These are phyloP conservation scores for Arthroderma sp. DNA, from an alignment of 2,329 filamentous ascomycete species.

Conservation along the genomic window DNA sequence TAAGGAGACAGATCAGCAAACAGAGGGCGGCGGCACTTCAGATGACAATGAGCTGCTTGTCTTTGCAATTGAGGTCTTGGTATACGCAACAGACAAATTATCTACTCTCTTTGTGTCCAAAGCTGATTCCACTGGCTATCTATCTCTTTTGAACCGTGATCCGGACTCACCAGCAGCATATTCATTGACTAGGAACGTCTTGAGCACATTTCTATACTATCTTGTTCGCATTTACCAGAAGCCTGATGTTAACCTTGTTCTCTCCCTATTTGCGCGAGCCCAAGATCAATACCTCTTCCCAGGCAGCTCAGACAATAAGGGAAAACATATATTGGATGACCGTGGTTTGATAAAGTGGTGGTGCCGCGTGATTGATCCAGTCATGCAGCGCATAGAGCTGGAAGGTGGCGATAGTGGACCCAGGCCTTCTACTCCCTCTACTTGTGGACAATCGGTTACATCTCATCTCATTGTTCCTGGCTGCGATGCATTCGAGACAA, in stretches of 20 bases:
- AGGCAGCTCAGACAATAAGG: conserved; percentile 68
- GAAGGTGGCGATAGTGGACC: conserved; percentile 29
- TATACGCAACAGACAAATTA: conserved; percentile 69
- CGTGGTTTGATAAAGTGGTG: conserved; percentile 88
- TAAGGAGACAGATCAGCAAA: background rate
- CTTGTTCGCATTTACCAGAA: conserved; percentile 57
- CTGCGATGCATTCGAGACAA: conserved; percentile 66
- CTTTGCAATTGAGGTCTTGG: conserved; percentile 72
- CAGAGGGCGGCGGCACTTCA: conserved; percentile 20
- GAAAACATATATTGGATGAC: conserved; percentile 88
- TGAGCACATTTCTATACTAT: conserved; percentile 62
- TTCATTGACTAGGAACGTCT: conserved; percentile 58
- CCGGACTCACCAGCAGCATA: conserved; percentile 39
- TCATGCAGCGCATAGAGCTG: conserved; percentile 43
- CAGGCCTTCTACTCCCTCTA: conserved; percentile 14
- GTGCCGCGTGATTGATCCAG: conserved; percentile 73
- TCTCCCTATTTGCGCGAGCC: conserved; percentile 84
- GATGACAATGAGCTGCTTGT: conserved; percentile 49
- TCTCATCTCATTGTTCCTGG: conserved; percentile 83
- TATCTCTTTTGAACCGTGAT: conserved; percentile 51
- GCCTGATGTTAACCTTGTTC: conserved; percentile 54
- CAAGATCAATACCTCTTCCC: conserved; percentile 94
- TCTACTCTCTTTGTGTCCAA: conserved; percentile 93
- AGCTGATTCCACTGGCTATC: conserved; percentile 86
- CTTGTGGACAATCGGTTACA: conserved; percentile 37